These are phyloP conservation scores for Trichophaea hybrida DNA, from an alignment of 2,329 filamentous ascomycete species.

Conservation along the genomic window DNA sequence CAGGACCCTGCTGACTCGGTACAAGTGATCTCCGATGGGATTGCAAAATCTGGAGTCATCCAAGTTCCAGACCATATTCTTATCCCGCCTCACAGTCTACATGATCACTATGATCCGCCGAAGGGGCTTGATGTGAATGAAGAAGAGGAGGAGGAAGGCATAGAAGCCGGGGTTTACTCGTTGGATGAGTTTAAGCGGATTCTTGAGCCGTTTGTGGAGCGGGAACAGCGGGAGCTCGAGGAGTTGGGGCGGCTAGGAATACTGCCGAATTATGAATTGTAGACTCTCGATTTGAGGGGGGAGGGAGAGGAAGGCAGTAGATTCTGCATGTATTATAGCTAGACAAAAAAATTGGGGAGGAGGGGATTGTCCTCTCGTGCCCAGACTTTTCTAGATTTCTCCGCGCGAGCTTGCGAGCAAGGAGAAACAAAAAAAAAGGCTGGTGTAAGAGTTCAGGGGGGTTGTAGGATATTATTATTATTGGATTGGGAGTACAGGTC, in stretches of 20 bases:
- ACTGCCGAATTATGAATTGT: too few species aligned
- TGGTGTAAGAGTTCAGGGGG: too few species aligned
- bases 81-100: constrained; percentile 53
- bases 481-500: too few species aligned
- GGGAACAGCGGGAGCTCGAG: not conserved
- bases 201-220: not conserved
- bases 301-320: not conserved
- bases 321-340: too few species aligned
- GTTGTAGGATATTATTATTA: too few species aligned
- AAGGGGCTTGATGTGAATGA: constrained; percentile 30
- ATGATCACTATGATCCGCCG: constrained; percentile 28
- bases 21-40: constrained; percentile 39
- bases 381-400: too few species aligned
- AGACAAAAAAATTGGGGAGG: too few species aligned
- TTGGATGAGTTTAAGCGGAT: not conserved
- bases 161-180: not conserved
- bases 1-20: not conserved
- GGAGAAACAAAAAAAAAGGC: too few species aligned
- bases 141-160: constrained; percentile 30
- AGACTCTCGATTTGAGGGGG: too few species aligned
- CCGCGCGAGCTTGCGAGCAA: too few species aligned
- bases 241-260: not conserved
- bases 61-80: constrained; percentile 61
- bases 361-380: too few species aligned
- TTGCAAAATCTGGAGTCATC: constrained; percentile 67